These are phyloP conservation scores for Trichoderma simmonsii DNA, from an alignment of 2,329 filamentous ascomycete genomes.

Conservation along the genomic window DNA sequence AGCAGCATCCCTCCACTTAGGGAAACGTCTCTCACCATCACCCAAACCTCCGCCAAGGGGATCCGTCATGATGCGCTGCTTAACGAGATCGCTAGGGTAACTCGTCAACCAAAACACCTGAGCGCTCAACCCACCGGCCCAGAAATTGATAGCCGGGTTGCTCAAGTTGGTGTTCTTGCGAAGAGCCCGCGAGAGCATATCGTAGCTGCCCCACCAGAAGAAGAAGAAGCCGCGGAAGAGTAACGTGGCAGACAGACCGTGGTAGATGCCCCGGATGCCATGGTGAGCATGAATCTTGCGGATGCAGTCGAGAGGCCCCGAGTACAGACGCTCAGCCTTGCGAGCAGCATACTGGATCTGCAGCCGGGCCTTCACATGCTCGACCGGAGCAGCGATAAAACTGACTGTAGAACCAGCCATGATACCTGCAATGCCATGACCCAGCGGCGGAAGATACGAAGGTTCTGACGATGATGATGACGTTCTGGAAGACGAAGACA, in stretches of 20 bases:
- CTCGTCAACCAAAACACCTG: conserved; percentile 93
- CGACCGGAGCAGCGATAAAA: conserved; percentile 88
- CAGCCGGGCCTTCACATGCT: conserved; percentile 90
- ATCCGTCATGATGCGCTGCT: conserved; percentile 97
- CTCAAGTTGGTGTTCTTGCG: conserved; percentile 65
- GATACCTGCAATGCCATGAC: conserved; percentile 84
- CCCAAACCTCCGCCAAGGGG: conserved; percentile 68
- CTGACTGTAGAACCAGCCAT: conserved; percentile 86
- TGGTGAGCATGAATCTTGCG: conserved; percentile 67
- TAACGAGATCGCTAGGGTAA: conserved; percentile 90
- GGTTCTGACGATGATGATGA: conserved; percentile 24
- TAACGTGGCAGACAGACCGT: conserved; percentile 79
- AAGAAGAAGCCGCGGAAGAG: conserved; percentile 94
- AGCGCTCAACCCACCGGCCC: conserved; percentile 89
- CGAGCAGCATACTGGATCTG: conserved; percentile 88
- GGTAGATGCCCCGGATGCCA: conserved; percentile 78
- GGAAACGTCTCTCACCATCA: conserved; percentile 67
- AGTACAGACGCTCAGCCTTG: conserved; percentile 76
- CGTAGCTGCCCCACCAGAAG: conserved; percentile 97
- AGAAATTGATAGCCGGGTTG: conserved; percentile 86
- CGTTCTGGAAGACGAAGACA: background rate
- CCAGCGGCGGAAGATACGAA: conserved; percentile 64
- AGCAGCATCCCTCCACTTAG: conserved; percentile 76
- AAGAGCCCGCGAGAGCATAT: conserved; percentile 71
- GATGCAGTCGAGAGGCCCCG: conserved; percentile 81